These are phyloP conservation scores for Paecilomyces dactylethromorphus DNA, from an alignment of 2,329 filamentous ascomycete genomes.

Conservation along the genomic window DNA sequence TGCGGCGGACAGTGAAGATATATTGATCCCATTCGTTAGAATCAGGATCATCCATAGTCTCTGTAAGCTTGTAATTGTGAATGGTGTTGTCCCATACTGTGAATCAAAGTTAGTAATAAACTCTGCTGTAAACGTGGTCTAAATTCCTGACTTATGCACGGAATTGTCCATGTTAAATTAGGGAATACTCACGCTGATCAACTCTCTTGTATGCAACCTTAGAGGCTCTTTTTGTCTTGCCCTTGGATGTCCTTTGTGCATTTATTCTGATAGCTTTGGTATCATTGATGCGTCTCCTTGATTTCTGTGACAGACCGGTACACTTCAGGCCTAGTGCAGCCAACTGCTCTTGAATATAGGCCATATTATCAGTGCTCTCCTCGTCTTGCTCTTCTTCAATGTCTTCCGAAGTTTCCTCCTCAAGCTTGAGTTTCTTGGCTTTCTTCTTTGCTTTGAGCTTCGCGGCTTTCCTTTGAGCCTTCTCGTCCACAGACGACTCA, in stretches of 20 bases:
- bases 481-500: constrained; percentile 21
- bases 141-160: no score
- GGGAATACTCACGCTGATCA: constrained; percentile 45
- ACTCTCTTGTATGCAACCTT: constrained; percentile 64
- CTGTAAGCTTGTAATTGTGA: constrained; percentile 62
- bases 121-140: neutral
- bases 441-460: constrained; percentile 30
- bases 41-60: constrained; percentile 58
- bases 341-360: constrained; percentile 19
- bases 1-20: constrained; percentile 74
- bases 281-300: neutral
- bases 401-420: constrained; percentile 22
- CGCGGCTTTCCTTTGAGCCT: constrained; percentile 21
- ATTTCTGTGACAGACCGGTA: constrained; percentile 3
- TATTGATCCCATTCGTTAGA: constrained; percentile 67
- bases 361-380: constrained; percentile 22
- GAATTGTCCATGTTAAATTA: neutral
- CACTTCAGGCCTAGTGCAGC: constrained; percentile 13
- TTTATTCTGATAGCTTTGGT: constrained; percentile 2
- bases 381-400: constrained; percentile 25
- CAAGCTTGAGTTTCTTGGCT: constrained; percentile 20
- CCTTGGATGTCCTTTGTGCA: constrained; percentile 22
- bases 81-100: constrained; percentile 48
- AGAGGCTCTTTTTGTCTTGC: constrained; percentile 42
- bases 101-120: neutral